These are phyloP conservation scores for Fusarium chlamydosporum DNA, from an alignment of 2,329 filamentous ascomycete species.

Conservation along the genomic window DNA sequence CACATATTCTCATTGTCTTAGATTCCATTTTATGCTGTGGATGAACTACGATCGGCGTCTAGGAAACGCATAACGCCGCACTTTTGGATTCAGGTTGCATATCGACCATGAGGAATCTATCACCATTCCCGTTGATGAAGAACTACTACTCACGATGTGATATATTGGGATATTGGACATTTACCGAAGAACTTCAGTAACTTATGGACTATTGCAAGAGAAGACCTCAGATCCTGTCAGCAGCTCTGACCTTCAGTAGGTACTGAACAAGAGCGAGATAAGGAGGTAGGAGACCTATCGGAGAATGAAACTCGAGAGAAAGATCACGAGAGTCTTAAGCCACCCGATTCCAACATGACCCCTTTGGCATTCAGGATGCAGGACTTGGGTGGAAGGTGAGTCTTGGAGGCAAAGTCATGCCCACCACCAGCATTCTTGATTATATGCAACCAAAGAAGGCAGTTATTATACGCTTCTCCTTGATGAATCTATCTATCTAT, in stretches of 20 bases:
- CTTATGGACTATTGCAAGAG: not conserved
- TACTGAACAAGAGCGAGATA: not conserved
- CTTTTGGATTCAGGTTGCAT: constrained; percentile 4
- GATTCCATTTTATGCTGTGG: not conserved
- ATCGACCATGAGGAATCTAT: constrained; percentile 18
- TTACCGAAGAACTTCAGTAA: not conserved
- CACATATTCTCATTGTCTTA: not conserved
- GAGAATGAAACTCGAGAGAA: not conserved
- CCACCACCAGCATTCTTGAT: constrained; percentile 21
- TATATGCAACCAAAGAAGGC: not conserved
- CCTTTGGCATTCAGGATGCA: constrained; percentile 37
- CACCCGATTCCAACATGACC: constrained; percentile 21
- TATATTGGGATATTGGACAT: not conserved
- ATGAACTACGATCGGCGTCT: constrained; percentile 11
- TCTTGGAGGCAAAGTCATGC: constrained; percentile 24
- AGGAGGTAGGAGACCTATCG: not conserved
- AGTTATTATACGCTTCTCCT: not conserved
- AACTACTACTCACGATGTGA: not conserved
- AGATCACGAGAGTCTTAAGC: constrained; percentile 5
- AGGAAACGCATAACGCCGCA: constrained; percentile 34
- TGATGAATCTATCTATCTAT: no score
- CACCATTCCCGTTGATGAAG: constrained; percentile 8
- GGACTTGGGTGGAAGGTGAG: constrained; percentile 21
- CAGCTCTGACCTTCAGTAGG: not conserved
- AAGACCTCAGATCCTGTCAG: not conserved